Percentiles rank a stretch among this genome's conserved stretches.
These are phyloP conservation scores for Nepenthes mirabilis DNA, from an alignment of 148 eudicot genomes.

Conservation along the genomic window DNA sequence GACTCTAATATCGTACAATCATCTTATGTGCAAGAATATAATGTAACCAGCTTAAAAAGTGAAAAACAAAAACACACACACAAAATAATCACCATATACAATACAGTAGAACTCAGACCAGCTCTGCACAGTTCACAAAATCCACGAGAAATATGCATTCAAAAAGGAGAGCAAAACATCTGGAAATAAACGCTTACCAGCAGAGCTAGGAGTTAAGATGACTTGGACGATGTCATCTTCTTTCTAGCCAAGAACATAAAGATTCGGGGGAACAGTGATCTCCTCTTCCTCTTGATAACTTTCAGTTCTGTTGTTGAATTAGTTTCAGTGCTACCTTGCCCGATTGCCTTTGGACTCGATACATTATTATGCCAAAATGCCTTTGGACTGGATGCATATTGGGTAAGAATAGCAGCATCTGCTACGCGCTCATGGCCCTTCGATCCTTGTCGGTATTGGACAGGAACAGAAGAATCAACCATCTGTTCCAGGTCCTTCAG, in stretches of 20 bases:
- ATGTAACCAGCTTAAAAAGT: no score
- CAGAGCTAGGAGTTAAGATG: slow-evolving; percentile 13
- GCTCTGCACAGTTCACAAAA: no score
- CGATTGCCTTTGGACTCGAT: slow-evolving; percentile 12
- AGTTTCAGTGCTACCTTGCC: background rate
- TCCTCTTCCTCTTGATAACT: slow-evolving; percentile 25
- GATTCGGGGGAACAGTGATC: slow-evolving; percentile 23
- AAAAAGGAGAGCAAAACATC: background rate
- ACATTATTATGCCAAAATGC: slow-evolving; percentile 4
- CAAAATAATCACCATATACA: no score
- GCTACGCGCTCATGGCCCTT: slow-evolving; percentile 23
- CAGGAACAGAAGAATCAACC: slow-evolving; percentile 17
- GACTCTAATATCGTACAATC: no score
- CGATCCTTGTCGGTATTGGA: slow-evolving; percentile 21
- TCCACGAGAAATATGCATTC: background rate
- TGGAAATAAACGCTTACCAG: background rate
- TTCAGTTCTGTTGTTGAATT: slow-evolving; percentile 1
- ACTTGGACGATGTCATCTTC: slow-evolving; percentile 20
- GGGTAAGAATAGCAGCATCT: slow-evolving; percentile 4
- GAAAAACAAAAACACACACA: no score
- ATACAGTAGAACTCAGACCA: no score
- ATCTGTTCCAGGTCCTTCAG: slow-evolving; percentile 21
- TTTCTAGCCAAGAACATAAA: slow-evolving; percentile 28
- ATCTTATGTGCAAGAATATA: no score
- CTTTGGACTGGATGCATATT: slow-evolving; percentile 9